Base-by-base conservation (phyloP, 2,329 filamentous ascomycete genomes). In the Plenodomus biglobosus region DNA sequence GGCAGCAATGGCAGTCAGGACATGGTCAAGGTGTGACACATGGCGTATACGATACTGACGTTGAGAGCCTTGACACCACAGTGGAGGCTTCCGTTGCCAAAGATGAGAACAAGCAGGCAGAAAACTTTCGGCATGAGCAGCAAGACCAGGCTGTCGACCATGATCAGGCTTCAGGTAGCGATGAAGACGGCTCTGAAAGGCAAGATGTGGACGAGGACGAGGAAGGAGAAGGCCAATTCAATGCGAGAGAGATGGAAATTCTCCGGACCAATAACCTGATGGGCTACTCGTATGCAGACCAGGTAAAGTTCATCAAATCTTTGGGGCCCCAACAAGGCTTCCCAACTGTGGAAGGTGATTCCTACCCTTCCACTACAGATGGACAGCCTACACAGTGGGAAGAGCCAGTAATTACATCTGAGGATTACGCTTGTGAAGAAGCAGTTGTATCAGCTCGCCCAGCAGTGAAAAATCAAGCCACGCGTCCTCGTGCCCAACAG, bases 301-400 rank as follows among this genome's bases (percentile, higher is more conserved):
- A 32, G 27, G 27, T 15, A 15, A 10, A 15, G 11, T 32, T 32
- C 13, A 3, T 32, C 8, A 3, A 32, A 15, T 8, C 27, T 10
- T 6, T 32, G 8, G 27, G 13, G 3, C 11, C 11, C 6, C 27
- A 11, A 32, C 27, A 32, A 13, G 34, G 43, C 4, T 53, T 62
- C 32, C 45, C 1, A 4, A 47, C 49, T 1, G 40, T 62, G n/a
- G 59, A 62, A 2, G 66, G 60, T 24, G 62, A 65, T 30, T 72
- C 70, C n/a, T 73, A 73, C 42, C 70, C 71, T 16, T 60, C 62
- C 21, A 73, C 71, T 2, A 72, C 70, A 8, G 66, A 69, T 27
- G 71, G 71, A 3, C 46, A 58, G 24, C 46, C 59, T 40, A 59
- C 57, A 24, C 54, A 58, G 36, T 40, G 42, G 52, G 43, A 34